A percentile compares a stretch with the other conserved stretches of the same genome.
Evolutionary conservation across 148 eudicot genomes (phyloP).

Genomic region (Cornus florida): DNA sequence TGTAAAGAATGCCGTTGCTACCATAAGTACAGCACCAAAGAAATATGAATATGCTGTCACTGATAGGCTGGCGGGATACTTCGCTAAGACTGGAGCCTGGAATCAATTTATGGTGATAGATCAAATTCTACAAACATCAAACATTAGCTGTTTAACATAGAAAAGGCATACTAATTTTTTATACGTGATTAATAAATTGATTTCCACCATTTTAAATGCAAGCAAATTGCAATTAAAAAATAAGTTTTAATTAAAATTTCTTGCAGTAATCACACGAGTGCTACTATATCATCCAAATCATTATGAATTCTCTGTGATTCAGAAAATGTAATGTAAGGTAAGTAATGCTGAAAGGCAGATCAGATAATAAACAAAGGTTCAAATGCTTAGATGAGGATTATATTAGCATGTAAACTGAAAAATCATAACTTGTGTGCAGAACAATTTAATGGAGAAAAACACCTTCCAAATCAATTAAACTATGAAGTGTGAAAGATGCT

Average conservation of each 20-base stretch:
- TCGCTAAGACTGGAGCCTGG: slow-evolving; percentile 87
- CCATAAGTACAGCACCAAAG: slow-evolving; percentile 76
- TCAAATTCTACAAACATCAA: slow-evolving; percentile 1
- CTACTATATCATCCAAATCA: neutral
- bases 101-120: slow-evolving; percentile 21
- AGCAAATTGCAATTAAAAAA: no score
- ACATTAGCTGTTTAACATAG: neutral
- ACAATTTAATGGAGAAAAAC: neutral
- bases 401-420: slow-evolving; percentile 5
- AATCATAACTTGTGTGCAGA: neutral
- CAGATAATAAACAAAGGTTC: neutral
- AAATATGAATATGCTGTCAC: slow-evolving; percentile 92
- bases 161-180: neutral
- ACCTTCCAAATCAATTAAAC: neutral
- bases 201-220: neutral
- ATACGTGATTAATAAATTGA: neutral
- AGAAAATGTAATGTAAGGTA: neutral
- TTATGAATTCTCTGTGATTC: no score
- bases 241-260: neutral
- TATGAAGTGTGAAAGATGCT: neutral
- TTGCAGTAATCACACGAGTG: neutral
- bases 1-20: slow-evolving; percentile 50
- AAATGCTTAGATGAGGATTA: neutral
- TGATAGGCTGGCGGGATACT: slow-evolving; percentile 97
- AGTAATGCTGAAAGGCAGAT: neutral